A percentile compares a stretch with the other conserved stretches of the same genome.
Evolutionary conservation across 2,329 filamentous ascomycete genomes (phyloP).

Genomic region (Domatiomyces catenatus): DNA sequence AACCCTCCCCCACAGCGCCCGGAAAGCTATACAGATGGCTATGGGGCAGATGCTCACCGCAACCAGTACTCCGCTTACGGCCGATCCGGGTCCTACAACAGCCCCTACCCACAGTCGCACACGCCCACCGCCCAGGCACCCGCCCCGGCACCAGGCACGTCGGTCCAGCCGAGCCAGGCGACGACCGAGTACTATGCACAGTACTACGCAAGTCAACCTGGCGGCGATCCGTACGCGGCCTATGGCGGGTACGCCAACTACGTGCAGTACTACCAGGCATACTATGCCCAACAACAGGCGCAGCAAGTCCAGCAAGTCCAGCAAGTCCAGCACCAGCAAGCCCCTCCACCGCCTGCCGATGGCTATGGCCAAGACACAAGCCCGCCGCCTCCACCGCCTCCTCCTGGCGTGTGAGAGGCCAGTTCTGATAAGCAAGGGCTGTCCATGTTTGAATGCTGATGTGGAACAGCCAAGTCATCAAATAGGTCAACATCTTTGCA

Average conservation of each 20-base stretch:
- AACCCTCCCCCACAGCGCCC: conserved; percentile 50
- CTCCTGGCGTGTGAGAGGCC: conserved; percentile 32
- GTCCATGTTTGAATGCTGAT: background rate
- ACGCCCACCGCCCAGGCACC: background rate
- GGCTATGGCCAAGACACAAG: conserved; percentile 27
- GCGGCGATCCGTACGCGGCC: conserved; percentile 54
- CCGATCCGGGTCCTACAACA: conserved; percentile 30
- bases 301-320: conserved; percentile 28
- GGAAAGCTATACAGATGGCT: conserved; percentile 27
- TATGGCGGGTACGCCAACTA: conserved; percentile 79
- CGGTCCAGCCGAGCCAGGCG: conserved; percentile 10
- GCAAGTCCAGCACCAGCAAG: conserved; percentile 29
- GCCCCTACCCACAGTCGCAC: conserved; percentile 22
- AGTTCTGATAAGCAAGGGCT: background rate
- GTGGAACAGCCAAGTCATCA: background rate
- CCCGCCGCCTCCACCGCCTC: conserved; percentile 45
- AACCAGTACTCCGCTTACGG: conserved; percentile 36
- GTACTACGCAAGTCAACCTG: conserved; percentile 42
- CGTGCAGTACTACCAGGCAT: conserved; percentile 39
- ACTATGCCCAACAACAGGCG: conserved; percentile 57
- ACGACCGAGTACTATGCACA: conserved; percentile 49
- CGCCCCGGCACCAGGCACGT: background rate
- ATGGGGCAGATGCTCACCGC: conserved; percentile 33
- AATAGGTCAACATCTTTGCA: background rate
- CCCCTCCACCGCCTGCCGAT: conserved; percentile 34